Evolutionary conservation across 306 rosid species (phyloP).

Genomic region (Clitoria ternatea): DNA sequence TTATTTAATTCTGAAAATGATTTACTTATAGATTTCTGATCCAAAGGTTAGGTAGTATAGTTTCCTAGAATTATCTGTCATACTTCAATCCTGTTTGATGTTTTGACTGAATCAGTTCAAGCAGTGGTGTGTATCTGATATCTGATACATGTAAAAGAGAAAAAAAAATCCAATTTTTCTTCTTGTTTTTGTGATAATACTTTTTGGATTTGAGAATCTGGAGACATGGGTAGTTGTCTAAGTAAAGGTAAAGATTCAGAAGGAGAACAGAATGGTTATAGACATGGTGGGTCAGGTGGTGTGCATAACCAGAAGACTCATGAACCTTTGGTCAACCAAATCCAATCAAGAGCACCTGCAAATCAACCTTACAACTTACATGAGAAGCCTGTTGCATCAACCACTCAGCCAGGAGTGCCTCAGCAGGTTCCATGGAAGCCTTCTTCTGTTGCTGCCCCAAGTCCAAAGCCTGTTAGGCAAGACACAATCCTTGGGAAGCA

Average conservation of each 20-base stretch:
- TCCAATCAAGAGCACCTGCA: slow-evolving; percentile 35
- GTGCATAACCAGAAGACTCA: slow-evolving; percentile 34
- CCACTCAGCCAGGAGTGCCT: slow-evolving; percentile 27
- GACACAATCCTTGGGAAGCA: slow-evolving; percentile 72
- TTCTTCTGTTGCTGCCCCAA: slow-evolving; percentile 25
- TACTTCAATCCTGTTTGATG: background rate
- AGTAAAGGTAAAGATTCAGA: slow-evolving; percentile 47
- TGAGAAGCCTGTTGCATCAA: slow-evolving; percentile 29
- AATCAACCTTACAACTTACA: slow-evolving; percentile 40
- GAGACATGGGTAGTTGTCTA: slow-evolving; percentile 53
- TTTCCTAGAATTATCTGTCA: background rate
- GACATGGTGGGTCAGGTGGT: slow-evolving; percentile 37
- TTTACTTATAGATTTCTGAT: slow-evolving; percentile 19
- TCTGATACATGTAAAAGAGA: too few species aligned
- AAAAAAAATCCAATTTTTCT: background rate
- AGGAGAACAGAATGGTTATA: slow-evolving; percentile 39
- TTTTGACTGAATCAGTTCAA: slow-evolving; percentile 10
- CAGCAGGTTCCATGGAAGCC: slow-evolving; percentile 26
- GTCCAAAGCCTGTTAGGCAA: slow-evolving; percentile 40
- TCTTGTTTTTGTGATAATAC: background rate
- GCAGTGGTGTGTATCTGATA: background rate
- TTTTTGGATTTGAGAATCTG: slow-evolving; percentile 19
- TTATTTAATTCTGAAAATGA: background rate
- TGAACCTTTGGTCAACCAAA: slow-evolving; percentile 42
- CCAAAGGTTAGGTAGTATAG: slow-evolving; percentile 8